Base-by-base conservation (phyloP, 352 stramenopile species). In the Phytophthora podocarpi region DNA sequence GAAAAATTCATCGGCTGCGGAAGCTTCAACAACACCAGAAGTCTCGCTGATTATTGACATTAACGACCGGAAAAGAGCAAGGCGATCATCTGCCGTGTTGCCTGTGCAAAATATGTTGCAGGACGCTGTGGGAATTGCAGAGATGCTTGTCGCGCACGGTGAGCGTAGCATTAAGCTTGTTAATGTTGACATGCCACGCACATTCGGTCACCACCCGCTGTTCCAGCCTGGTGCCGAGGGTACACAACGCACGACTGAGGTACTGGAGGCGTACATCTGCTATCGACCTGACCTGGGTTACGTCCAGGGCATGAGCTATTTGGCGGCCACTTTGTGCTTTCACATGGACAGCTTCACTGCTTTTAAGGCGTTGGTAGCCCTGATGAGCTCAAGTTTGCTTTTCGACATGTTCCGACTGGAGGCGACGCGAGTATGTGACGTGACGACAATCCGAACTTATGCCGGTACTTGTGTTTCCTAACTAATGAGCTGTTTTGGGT, bases 321-420 rank as follows among this genome's bases (percentile, higher is more conserved):
- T 95, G n/a, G 87, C 87, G 4, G 87, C 87, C 8, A 77, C 82
- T 5, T 41, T 95, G 35, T 95, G 87, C 57, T 89, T 95, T 43
- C 87, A 95, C 64, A 91, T 95, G 82, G 87, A 95, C 59, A 93
- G 80, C 66, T 95, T 94, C 50, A 85, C 83, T 43, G 87, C 87
- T 34, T 95, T 95, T 65, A 93, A 93, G 64, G 85, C 85, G 15
- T 66, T 95, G 45, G 85, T 88, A 23, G 80, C 82, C 26, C 69
- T 95, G 34, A 86, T 95, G 72, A 94, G 85, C 57, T 91, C 83
- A 39, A 92, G 78, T 31, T 53, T 94, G 18, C 67, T 95, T n/a
- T 95, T 95, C 45, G 86, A 95, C 61, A 91, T 95, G 84, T 95
- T 93, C 52, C 84, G 86, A 24, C 76, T 95, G 27, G 84, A 93